Evolutionary conservation across 2,329 filamentous ascomycete species (phyloP), one percentile per base, ranked within the genome.

Genomic region (Bipolaris zeicola): DNA sequence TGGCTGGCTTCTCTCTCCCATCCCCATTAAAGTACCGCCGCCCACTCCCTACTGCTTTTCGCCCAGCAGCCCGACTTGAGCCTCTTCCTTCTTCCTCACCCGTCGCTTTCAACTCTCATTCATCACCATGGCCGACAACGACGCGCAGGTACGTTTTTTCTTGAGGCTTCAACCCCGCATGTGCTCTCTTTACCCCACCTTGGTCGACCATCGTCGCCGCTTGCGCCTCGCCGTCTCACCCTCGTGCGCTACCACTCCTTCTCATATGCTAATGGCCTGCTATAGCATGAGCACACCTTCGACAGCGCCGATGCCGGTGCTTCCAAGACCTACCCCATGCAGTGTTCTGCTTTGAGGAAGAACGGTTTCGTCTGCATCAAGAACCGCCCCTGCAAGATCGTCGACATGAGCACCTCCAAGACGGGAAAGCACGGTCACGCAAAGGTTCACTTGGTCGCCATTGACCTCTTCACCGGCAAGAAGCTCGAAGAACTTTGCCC

Each of bases 371-470:
- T 99, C 81, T 89, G 94, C 80, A 98, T 99, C 85, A 99, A 99
- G 89, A 84, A 86, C 83, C 95, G 95, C 75, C 96, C 95, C 75
- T 99, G 95, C 93, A 99, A 98, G 91, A 99, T 99, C 76, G 91
- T 98, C 81, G 95, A 99, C 79, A 99, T 99, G 96, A 96, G 92
- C 72, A 99, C 95, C 85, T 99, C 95, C 81, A 99, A 99, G 93
- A 99, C 95, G 72, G 95, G 95, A 84, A 99, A 99, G 92, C 95
- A 99, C 90, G 95, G 95, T 82, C 96, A 99, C 91, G 95, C 95
- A 84, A 99, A 99, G 89, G 95, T 99, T 80, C 94, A 99, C 84
- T 85, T 99, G 75, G 90, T 97, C 77, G 95, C 92, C 78, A 88
- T 96, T 80, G 95, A 99, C 81, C 98, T 99, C 85, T 99, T 99